Percentiles rank a stretch among this genome's conserved stretches.
Evolutionary conservation across 2,329 filamentous ascomycete species (phyloP).

Genomic region (Exserohilum turcica): DNA sequence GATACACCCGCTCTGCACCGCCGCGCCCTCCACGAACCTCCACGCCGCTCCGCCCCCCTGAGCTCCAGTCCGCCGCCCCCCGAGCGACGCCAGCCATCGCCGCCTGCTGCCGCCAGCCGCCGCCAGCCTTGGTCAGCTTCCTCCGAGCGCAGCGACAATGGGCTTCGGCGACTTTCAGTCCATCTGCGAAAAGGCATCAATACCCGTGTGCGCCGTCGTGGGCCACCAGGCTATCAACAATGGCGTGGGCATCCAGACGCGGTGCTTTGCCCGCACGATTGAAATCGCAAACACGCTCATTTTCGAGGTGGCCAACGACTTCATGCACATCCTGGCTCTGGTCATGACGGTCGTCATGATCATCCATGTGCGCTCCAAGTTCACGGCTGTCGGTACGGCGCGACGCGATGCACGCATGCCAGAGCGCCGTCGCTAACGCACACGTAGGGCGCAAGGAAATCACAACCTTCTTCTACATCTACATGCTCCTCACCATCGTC

Average conservation of each 20-base stretch:
- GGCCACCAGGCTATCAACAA: slow-evolving; percentile 73
- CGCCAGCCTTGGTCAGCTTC: not conserved
- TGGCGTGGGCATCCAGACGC: slow-evolving; percentile 79
- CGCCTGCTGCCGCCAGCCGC: not conserved
- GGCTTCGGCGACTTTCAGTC: slow-evolving; percentile 88
- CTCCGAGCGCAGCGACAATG: slow-evolving; percentile 55
- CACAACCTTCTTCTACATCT: slow-evolving; percentile 95
- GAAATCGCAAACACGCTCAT: slow-evolving; percentile 98
- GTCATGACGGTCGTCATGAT: slow-evolving; percentile 98
- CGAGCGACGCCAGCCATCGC: slow-evolving; percentile 3
- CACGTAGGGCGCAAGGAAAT: slow-evolving; percentile 68
- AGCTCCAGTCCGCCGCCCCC: slow-evolving; percentile 16
- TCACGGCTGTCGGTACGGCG: slow-evolving; percentile 84
- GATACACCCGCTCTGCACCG: slow-evolving; percentile 3
- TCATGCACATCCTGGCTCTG: slow-evolving; percentile 89
- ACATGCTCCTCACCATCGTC: slow-evolving; percentile 85
- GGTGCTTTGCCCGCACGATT: slow-evolving; percentile 93
- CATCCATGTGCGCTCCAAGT: slow-evolving; percentile 93
- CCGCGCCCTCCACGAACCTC: slow-evolving; percentile 6
- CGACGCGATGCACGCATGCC: slow-evolving; percentile 48
- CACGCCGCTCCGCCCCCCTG: slow-evolving; percentile 18
- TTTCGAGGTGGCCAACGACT: slow-evolving; percentile 88
- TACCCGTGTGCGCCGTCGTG: slow-evolving; percentile 86
- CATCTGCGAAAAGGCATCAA: slow-evolving; percentile 82
- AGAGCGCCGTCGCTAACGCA: slow-evolving; percentile 55